Base-by-base conservation (phyloP, 352 stramenopile genomes). In the Blastocystis sp. region DNA sequence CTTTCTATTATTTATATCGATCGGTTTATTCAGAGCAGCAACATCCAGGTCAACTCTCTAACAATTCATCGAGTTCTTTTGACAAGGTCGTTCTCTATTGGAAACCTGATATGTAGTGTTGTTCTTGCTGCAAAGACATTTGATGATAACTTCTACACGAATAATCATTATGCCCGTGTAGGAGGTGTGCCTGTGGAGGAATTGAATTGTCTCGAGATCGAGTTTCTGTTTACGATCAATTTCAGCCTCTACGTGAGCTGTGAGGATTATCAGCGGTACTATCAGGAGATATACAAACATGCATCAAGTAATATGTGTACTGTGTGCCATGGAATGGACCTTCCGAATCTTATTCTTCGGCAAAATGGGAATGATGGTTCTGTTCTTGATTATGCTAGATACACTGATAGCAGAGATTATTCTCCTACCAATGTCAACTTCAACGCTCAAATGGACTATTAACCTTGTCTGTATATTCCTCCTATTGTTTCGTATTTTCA, bases 391-490 rank as follows among this genome's bases (percentile, higher is more conserved):
- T 80, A 80, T 59, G 32, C 35, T 39, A 69, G 37, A 39, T 35
- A n/a, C 32, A 29, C 32, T 58, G 69, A 39, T 37, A 37, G 12
- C 27, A 43, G 69, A 27, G 19, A 80, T 42, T 21, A 32, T 32
- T 80, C 69, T 51, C 69, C 69, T 24, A 80, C 69, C 24, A 80
- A 80, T 63, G 69, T 80, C 39, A 80, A 80, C 52, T 80, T 61
- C 43, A 80, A 61, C 24, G 69, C 43, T 32, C 0, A 35, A 21
- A 39, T 63, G 42, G 32, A 61, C 24, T 80, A 80, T 37, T 63
- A 63, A 63, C 24, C 11, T 32, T 42, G 24, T 74, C 14, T 46
- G 39, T 46, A 29, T 74, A 51, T 21, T 78, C 21, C 39, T 32
- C 66, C 57, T 78, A 42, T 78, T 73, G 61, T 73, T 73, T n/a